These are phyloP conservation scores for Vitis rotundifolia DNA, from an alignment of 164 flowering plant genomes.

Conservation along the genomic window DNA sequence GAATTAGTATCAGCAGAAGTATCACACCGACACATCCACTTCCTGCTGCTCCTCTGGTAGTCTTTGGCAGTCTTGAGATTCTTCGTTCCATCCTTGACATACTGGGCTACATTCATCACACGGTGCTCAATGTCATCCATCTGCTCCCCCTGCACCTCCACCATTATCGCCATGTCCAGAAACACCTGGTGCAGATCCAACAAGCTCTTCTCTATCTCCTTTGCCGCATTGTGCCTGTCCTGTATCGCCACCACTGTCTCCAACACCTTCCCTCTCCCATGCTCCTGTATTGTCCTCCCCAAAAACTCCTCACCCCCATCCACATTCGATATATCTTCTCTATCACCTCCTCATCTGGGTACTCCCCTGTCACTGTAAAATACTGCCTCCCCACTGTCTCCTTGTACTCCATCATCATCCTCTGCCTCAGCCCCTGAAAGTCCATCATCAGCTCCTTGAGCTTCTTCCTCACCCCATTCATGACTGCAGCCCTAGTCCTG, in stretches of 20 bases:
- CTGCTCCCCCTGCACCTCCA: slow-evolving; percentile 63
- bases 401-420: slow-evolving; percentile 75
- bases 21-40: slow-evolving; percentile 64
- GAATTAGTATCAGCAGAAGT: slow-evolving; percentile 51
- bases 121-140: slow-evolving; percentile 67
- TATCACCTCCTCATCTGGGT: slow-evolving; percentile 68
- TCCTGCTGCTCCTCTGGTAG: slow-evolving; percentile 51
- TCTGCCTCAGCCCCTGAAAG: slow-evolving; percentile 65
- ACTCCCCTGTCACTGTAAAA: slow-evolving; percentile 78
- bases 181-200: slow-evolving; percentile 69
- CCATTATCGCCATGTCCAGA: slow-evolving; percentile 72
- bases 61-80: slow-evolving; percentile 46
- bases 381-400: slow-evolving; percentile 75
- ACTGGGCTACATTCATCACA: slow-evolving; percentile 51
- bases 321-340: slow-evolving; percentile 68
- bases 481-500: slow-evolving; percentile 65
- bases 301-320: slow-evolving; percentile 60
- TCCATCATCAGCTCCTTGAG: slow-evolving; percentile 86
- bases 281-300: slow-evolving; percentile 60
- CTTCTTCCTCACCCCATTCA: slow-evolving; percentile 76
- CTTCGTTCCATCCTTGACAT: slow-evolving; percentile 52
- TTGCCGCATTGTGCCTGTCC: slow-evolving; percentile 58
- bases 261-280: slow-evolving; percentile 59
- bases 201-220: slow-evolving; percentile 63
- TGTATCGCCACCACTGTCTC: slow-evolving; percentile 70